A percentile compares a stretch with the other conserved stretches of the same genome.
phyloP scores from a whole-genome alignment of 768 basidiomycete species.

The Fistulinella prunicolor region DNA sequence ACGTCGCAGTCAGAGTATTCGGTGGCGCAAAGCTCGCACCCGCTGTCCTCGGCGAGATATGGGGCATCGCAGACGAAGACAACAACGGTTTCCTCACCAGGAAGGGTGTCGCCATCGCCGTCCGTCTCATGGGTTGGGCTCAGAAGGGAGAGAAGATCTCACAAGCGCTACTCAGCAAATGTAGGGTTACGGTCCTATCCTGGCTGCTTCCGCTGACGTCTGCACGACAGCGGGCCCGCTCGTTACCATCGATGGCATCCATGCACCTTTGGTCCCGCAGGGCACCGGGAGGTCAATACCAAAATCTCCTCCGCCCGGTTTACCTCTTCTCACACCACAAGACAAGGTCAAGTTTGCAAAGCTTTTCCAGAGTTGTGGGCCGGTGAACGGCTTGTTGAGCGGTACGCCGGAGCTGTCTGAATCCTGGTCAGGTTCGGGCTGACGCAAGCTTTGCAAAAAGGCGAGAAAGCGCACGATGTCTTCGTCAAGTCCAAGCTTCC shows the following conservation, averaged over 20 bases:
- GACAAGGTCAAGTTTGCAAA: slow-evolving; percentile 84
- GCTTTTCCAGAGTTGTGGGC: slow-evolving; percentile 71
- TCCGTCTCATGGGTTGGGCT: slow-evolving; percentile 91
- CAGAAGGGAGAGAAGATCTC: slow-evolving; percentile 78
- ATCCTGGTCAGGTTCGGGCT: not conserved
- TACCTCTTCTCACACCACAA: slow-evolving; percentile 71
- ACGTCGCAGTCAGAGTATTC: slow-evolving; percentile 86
- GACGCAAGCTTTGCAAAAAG: slow-evolving; percentile 36
- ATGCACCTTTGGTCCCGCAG: slow-evolving; percentile 49
- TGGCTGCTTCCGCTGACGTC: slow-evolving; percentile 11
- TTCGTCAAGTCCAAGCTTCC: slow-evolving; percentile 90
- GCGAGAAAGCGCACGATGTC: slow-evolving; percentile 84
- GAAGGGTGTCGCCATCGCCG: slow-evolving; percentile 82
- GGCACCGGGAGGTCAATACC: slow-evolving; percentile 54
- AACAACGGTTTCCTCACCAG: slow-evolving; percentile 91
- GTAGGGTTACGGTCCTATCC: slow-evolving; percentile 44
- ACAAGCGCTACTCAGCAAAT: slow-evolving; percentile 60
- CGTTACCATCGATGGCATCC: slow-evolving; percentile 73
- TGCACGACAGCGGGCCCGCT: slow-evolving; percentile 69
- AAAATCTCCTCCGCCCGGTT: slow-evolving; percentile 53
- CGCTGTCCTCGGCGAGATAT: slow-evolving; percentile 83
- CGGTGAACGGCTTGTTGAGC: slow-evolving; percentile 71
- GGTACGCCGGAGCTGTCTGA: slow-evolving; percentile 45
- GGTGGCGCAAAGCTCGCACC: slow-evolving; percentile 79
- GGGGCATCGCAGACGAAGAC: slow-evolving; percentile 88